phyloP scores from a whole-genome alignment of 2,329 filamentous ascomycete species.

The Fusarium sp. region DNA sequence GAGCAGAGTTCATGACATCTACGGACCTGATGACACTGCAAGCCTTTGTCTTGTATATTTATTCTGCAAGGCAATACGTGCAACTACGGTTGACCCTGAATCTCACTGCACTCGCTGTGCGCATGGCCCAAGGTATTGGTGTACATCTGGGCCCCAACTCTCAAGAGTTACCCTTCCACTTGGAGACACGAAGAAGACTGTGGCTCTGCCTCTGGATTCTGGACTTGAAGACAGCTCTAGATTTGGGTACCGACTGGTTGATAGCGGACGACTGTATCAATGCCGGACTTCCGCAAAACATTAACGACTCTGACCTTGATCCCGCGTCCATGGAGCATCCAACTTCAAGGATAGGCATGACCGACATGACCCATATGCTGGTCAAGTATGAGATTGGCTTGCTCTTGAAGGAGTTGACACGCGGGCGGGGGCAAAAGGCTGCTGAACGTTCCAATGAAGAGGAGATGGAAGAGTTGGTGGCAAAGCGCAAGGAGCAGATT shows the following conservation, averaged over 20 bases:
- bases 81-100: conserved; percentile 9
- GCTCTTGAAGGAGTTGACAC: conserved; percentile 1
- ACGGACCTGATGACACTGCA: conserved; percentile 13
- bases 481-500: neutral
- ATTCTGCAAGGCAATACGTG: conserved; percentile 3
- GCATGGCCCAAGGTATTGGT: conserved; percentile 16
- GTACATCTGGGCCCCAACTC: conserved; percentile 1
- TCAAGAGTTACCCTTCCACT: neutral
- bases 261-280: neutral
- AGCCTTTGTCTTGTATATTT: conserved; percentile 14
- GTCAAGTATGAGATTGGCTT: conserved; percentile 16
- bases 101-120: conserved; percentile 15
- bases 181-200: conserved; percentile 16
- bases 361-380: conserved; percentile 16
- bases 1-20: conserved; percentile 20
- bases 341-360: conserved; percentile 15
- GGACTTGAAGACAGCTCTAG: conserved; percentile 15
- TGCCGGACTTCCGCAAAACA: conserved; percentile 6
- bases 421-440: neutral
- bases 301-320: conserved; percentile 19
- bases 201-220: conserved; percentile 21
- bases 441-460: neutral
- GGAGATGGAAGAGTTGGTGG: conserved; percentile 1
- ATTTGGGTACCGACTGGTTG: conserved; percentile 8
- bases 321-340: neutral